Conservation (phyloP, 495 filamentous ascomycete species). For the Trichodelitschia bisporula region DNA sequence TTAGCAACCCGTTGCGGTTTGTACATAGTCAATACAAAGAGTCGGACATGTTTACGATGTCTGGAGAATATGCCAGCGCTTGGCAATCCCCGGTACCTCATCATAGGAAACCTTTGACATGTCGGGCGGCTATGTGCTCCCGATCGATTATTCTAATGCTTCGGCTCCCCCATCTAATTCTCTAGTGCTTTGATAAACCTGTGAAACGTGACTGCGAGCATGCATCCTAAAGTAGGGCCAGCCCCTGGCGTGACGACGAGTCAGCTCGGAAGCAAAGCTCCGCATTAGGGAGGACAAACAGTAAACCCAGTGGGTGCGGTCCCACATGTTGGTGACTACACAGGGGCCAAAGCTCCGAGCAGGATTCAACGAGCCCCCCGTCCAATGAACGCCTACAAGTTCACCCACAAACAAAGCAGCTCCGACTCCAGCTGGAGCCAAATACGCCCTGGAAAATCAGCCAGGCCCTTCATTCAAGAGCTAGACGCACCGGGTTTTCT, state of each 20-base stretch:
- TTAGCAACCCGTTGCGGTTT: no score
- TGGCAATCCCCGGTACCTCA: no score
- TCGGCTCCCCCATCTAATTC: constrained; percentile 12
- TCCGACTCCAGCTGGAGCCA: constrained; percentile 58
- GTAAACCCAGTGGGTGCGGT: constrained; percentile 11
- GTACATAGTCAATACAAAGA: no score
- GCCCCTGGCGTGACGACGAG: constrained; percentile 11
- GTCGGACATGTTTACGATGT: no score
- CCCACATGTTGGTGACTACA: constrained; percentile 5
- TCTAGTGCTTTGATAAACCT: constrained; percentile 11
- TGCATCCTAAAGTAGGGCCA: constrained; percentile 37
- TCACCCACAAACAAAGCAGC: constrained; percentile 40
- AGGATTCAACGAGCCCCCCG: constrained; percentile 12
- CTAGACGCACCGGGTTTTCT: constrained; percentile 28
- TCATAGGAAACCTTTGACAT: no score
- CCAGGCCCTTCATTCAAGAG: neutral
- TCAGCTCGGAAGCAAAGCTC: neutral
- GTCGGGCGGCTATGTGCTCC: no score
- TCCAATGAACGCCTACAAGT: constrained; percentile 11
- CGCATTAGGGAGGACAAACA: constrained; percentile 2
- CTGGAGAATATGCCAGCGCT: no score
- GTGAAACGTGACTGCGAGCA: constrained; percentile 25
- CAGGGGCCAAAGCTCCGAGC: constrained; percentile 6
- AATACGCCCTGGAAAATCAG: constrained; percentile 18
- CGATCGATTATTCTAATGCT: no score